These are phyloP conservation scores for Capsella bursapastoris DNA, from an alignment of 345 rosid species.

Conservation along the genomic window DNA sequence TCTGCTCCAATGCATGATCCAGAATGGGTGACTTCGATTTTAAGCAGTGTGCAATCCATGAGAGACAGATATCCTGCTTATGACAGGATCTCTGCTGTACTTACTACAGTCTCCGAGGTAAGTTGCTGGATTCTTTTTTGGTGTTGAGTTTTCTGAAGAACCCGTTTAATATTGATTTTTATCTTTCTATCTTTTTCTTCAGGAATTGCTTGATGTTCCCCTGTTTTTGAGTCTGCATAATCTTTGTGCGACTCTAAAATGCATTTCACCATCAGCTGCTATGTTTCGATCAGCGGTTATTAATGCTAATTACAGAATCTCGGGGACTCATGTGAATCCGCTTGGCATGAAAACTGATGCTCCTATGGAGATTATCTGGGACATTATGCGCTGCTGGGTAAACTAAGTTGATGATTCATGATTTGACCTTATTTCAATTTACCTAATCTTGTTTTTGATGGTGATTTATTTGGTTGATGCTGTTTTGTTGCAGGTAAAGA, in stretches of 20 bases:
- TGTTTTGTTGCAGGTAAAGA: conserved; percentile 64
- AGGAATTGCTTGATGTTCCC: conserved; percentile 95
- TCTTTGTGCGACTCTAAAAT: conserved; percentile 86
- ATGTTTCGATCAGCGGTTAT: conserved; percentile 87
- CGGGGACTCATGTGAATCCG: conserved; percentile 90
- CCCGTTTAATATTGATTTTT: background rate
- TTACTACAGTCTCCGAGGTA: conserved; percentile 93
- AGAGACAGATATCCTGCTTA: conserved; percentile 91
- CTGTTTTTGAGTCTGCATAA: conserved; percentile 89
- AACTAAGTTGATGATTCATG: conserved; percentile 62
- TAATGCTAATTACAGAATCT: conserved; percentile 82
- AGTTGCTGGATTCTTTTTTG: background rate
- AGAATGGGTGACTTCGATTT: conserved; percentile 80
- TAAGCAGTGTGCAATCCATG: conserved; percentile 70
- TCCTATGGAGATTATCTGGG: conserved; percentile 97
- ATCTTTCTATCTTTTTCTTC: background rate
- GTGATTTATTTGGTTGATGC: background rate
- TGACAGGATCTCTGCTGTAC: conserved; percentile 81
- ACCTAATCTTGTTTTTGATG: conserved; percentile 54
- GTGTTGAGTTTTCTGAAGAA: background rate
- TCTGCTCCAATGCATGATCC: conserved; percentile 95
- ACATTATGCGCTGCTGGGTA: conserved; percentile 99
- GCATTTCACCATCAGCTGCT: conserved; percentile 91
- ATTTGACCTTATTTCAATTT: conserved; percentile 61
- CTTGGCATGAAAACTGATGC: conserved; percentile 94